These are phyloP conservation scores for Pisolithus albus DNA, from an alignment of 768 basidiomycete genomes.

Conservation along the genomic window DNA sequence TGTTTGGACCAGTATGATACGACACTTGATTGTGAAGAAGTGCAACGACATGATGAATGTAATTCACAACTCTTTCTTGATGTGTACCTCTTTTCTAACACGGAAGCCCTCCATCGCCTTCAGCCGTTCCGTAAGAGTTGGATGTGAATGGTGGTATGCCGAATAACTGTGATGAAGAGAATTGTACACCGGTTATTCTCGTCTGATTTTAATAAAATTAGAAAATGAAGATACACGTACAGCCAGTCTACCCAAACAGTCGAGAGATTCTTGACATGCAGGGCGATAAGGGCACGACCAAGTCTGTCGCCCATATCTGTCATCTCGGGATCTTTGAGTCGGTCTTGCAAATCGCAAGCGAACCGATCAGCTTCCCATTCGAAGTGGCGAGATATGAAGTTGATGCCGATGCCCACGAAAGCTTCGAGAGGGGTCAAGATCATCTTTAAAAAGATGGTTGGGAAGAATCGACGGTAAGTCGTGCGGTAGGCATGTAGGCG, in stretches of 20 bases:
- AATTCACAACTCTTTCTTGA: slow-evolving; percentile 22
- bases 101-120: slow-evolving; percentile 71
- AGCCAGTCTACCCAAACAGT: slow-evolving; percentile 94
- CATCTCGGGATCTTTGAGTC: slow-evolving; percentile 45
- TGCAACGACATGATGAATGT: background rate
- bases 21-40: background rate
- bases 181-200: too few relatives aligned
- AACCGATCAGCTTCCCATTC: slow-evolving; percentile 93
- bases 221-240: slow-evolving; percentile 34
- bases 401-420: slow-evolving; percentile 64
- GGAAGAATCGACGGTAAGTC: too few relatives aligned
- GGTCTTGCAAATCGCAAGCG: slow-evolving; percentile 64
- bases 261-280: slow-evolving; percentile 89
- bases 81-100: slow-evolving; percentile 26
- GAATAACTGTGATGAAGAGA: slow-evolving; percentile 60
- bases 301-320: slow-evolving; percentile 82
- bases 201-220: background rate
- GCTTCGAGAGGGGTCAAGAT: slow-evolving; percentile 76
- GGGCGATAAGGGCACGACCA: slow-evolving; percentile 69
- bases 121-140: slow-evolving; percentile 85
- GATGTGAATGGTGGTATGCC: slow-evolving; percentile 94
- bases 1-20: background rate
- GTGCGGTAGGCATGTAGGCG: background rate
- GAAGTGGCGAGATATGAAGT: slow-evolving; percentile 76
- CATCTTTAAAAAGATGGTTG: slow-evolving; percentile 39